Evolutionary conservation across 177 flowering plant genomes (phyloP), one percentile per base, ranked within the genome.

Genomic region (Telopea speciosissima): DNA sequence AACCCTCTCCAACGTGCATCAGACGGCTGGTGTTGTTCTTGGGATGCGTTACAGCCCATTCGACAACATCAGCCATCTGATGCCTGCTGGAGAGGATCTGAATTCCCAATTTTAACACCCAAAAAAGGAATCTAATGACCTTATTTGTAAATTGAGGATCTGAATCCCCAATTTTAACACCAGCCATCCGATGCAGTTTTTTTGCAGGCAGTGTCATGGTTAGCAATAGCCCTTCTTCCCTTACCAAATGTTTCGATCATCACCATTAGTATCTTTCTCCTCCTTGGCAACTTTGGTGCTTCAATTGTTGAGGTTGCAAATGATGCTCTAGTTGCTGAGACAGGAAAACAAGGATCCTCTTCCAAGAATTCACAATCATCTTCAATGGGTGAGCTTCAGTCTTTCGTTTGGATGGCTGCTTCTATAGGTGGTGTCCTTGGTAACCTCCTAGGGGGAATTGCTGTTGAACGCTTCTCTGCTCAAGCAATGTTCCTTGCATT

Each of bases 251-350:
- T 84, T 21, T 89, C 97, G 56, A 71, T 90, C 67, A 65, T 80
- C 71, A 68, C 65, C 36, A 65, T 90, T 59, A 79, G 88, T 8
- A 14, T 90, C 16, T 84, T 80, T 80, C 98, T 96, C 49, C 91
- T 96, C 63, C 88, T 93, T 5, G 75, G 97, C 24, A 96, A 96
- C 73, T 85, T 96, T 13, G 99, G 99, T 65, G 99, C 98, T 67
- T 86, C 98, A 33, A 77, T 96, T 64, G 96, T 83, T 19, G 99
- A 96, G 79, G 99, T 96, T 62, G 98, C 97, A 16, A 90, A 91
- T 71, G 99, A 96, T 73, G 99, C 99, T 64, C 80, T 96, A 25
- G 99, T 93, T 21, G 97, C 98, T n/a, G 99, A 93, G 77, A 52
- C 78, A 0, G 90, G 88, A 31, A 91, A 89, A 72, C 85, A 81